Percentiles rank a stretch among this genome's conserved stretches.
These are phyloP conservation scores for Groenewaldozyma auringiensis DNA, from an alignment of 1,139 yeast species.

Conservation along the genomic window DNA sequence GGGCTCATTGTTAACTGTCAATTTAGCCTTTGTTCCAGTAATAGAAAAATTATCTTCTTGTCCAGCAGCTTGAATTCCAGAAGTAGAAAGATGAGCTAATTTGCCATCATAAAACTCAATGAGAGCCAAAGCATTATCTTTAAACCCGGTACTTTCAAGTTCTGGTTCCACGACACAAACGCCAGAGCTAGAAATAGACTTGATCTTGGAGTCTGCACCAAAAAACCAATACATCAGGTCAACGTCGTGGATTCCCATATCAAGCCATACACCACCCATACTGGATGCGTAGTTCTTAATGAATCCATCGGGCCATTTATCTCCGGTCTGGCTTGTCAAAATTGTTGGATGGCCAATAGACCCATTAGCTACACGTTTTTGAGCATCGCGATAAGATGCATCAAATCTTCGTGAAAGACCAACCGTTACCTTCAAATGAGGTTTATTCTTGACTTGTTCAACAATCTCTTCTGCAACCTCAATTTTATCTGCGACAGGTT, in stretches of 20 bases:
- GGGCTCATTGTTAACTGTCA: conserved; percentile 19
- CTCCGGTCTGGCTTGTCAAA: conserved; percentile 18
- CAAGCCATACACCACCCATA: conserved; percentile 23
- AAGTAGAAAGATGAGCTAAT: conserved; percentile 18
- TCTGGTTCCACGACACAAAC: conserved; percentile 17
- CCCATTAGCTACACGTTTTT: conserved; percentile 15
- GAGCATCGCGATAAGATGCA: conserved; percentile 18
- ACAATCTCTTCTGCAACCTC: conserved; percentile 17
- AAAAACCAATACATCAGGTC: conserved; percentile 18
- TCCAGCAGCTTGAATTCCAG: conserved; percentile 22
- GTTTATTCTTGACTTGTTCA: conserved; percentile 14
- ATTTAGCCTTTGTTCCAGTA: conserved; percentile 20
- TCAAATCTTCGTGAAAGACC: conserved; percentile 21
- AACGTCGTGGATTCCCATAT: conserved; percentile 20
- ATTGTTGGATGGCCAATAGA: conserved; percentile 15
- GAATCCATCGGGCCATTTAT: conserved; percentile 16
- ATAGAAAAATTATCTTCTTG: conserved; percentile 20
- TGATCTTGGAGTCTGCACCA: conserved; percentile 17
- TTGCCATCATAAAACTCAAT: conserved; percentile 19
- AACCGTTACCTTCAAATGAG: conserved; percentile 17
- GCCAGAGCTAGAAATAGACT: conserved; percentile 18
- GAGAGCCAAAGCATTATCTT: conserved; percentile 20
- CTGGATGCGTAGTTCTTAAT: conserved; percentile 17
- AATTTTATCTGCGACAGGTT: conserved; percentile 17
- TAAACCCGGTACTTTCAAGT: conserved; percentile 16